Conservation (phyloP, 345 rosid genomes). For the Stellera chamaejasme region DNA sequence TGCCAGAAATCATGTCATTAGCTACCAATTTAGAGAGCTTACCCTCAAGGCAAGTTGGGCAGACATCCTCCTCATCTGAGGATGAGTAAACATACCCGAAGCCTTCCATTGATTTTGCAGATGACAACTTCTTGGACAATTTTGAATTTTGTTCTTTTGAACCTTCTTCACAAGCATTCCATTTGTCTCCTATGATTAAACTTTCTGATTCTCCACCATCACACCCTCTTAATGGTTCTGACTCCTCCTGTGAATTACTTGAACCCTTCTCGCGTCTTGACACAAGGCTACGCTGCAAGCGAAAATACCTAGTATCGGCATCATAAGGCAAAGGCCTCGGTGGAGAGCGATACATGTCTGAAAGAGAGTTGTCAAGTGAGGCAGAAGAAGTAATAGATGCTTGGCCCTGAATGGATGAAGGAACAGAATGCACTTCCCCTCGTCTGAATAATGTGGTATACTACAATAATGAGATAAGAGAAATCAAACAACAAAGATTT, state of each 20-base stretch:
- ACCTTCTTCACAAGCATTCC: slow-evolving; percentile 61
- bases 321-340: slow-evolving; percentile 97
- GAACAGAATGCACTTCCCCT: slow-evolving; percentile 65
- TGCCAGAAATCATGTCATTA: no score
- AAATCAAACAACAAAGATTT: slow-evolving; percentile 1
- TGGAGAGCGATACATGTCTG: slow-evolving; percentile 80
- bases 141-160: slow-evolving; percentile 46
- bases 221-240: slow-evolving; percentile 70
- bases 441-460: slow-evolving; percentile 61
- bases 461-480: slow-evolving; percentile 27
- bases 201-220: slow-evolving; percentile 48
- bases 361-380: slow-evolving; percentile 72
- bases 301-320: slow-evolving; percentile 52
- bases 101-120: slow-evolving; percentile 34
- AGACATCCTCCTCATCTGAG: slow-evolving; percentile 86
- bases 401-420: slow-evolving; percentile 70
- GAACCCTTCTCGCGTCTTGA: slow-evolving; percentile 85
- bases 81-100: slow-evolving; percentile 38
- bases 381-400: slow-evolving; percentile 55
- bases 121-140: slow-evolving; percentile 42
- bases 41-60: slow-evolving; percentile 99
- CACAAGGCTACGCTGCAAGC: slow-evolving; percentile 47
- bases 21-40: slow-evolving; percentile 12
- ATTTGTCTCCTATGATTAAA: slow-evolving; percentile 46
- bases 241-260: slow-evolving; percentile 75